Evolutionary conservation across 345 rosid genomes (phyloP), one percentile per base, ranked within the genome.

Genomic region (Trapa incisa): DNA sequence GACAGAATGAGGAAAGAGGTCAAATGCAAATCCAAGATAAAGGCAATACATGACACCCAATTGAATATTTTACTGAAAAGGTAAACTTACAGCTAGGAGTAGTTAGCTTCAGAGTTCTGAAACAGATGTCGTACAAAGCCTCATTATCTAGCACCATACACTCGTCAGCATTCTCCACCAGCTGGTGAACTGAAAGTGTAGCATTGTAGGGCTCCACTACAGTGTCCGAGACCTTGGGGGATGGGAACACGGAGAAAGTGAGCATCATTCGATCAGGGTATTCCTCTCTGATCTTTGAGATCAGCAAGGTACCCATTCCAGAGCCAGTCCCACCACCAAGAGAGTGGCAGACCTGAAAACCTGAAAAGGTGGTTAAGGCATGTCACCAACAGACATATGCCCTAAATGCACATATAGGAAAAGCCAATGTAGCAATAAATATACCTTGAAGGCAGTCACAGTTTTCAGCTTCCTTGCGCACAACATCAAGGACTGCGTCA

Each of bases 291-390:
- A 58, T 58, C 38, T 58, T 58, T 2, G 63, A 33, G 3, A 32
- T 58, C 63, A 58, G 63, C 37, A 58, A 35, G 63, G 63, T 58
- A 29, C 63, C 63, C 63, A 58, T 58, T 58, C 63, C 63, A 2
- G 63, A 58, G 38, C 63, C 63, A 33, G 63, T 58, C 37, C 63
- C 63, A 1, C 63, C 63, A 32, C 63, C 63, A 29, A 58, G 63
- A 29, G 63, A 58, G 63, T 58, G 63, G 63, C 63, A 58, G 38
- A 58, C 63, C 37, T 58, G 63, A 32, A 58, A 58, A 58, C 63
- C 63, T 58, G 63, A 13, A 32, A 12, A 2, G 0, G 33, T 2
- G 3, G 16, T 35, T 29, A 11, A 32, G 16, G 12, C 37, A 58
- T 35, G 33, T 58, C 15, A 58, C 7, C 63, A 37, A 32, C 63